Evolutionary conservation across 106 monocot genomes (phyloP), one percentile per base, ranked within the genome.

Genomic region (Ottelia alismoides): DNA sequence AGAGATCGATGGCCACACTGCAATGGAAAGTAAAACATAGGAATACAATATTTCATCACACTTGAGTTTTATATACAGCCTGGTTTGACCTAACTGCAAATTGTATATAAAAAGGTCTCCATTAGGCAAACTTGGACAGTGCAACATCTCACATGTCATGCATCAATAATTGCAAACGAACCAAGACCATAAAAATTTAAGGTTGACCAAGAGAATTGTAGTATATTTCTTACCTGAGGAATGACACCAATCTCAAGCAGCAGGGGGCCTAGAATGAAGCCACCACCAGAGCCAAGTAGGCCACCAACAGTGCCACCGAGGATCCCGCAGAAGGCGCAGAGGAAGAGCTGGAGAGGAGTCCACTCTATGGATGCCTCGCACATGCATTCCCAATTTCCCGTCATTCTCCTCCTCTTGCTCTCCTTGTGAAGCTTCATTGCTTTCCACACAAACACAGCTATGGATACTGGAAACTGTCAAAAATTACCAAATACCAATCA

Each of bases 211-310:
- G n/a, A n/a, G n/a, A n/a, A n/a, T n/a, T n/a, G n/a, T n/a, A n/a
- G n/a, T n/a, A n/a, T n/a, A n/a, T n/a, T n/a, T n/a, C 52, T 25
- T 49, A 96, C 94, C 85, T 96, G 96, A 3, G 96, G 96, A 20
- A 96, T 84, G 46, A 81, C 81, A 16, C 89, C 96, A 25, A 96
- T 78, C 54, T 96, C 96, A 11, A 96, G 96, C 3, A 96, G 72
- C 25, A 96, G 78, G 18, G 96, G 96, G 10, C 96, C 96, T 0
- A 96, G 82, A 31, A 96, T 81, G 74, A 96, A 96, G 45, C 96
- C 96, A n/a, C 96, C 96, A 10, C 96, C 96, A 20, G 96, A 96
- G 54, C 96, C 96, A 16, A 96, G 78, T 25, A 96, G 85, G 4
- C 96, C 96, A 7, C 96, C 96, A 2, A 89, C 96, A 0, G 89